Evolutionary conservation across 306 rosid genomes (phyloP), one percentile per base, ranked within the genome.

Genomic region (Ceratonia siliqua): DNA sequence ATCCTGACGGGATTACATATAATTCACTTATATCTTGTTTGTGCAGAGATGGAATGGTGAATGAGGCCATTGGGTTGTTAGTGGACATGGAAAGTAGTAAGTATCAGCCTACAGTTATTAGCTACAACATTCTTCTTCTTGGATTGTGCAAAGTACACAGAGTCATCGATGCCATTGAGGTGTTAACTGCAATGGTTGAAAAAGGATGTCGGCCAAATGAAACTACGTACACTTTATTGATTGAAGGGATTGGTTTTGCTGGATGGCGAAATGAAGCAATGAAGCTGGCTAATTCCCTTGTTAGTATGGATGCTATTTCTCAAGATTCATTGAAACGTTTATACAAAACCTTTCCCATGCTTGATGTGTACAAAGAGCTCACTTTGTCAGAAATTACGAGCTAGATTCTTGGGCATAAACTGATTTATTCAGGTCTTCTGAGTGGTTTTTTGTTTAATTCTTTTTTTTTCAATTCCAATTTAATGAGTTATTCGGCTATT

Each of bases 11-110:
- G 74, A 84, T 91, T 53, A 94, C 98, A 0, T 94, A 94, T 36
- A 89, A 89, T 68, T 86, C 92, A 2, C 94, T 94, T 3, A 82
- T 94, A 65, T 89, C 94, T 3, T 84, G 88, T 53, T 85, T 94
- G 88, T 94, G 98, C 81, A 87, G 98, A 81, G 97, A 94, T 67
- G 90, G 94, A 61, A 67, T 94, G 91, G 94, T 91, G 67, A 78
- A 87, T 53, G 86, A 88, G 87, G 98, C 97, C 14, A 82, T 91
- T 24, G 92, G 86, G 64, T 78, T 94, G 89, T 78, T 91, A 75
- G 79, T 82, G 62, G 96, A 89, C 78, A 88, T 94, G 97, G 91
- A 87, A 72, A 53, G 70, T 5, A 75, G 86, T 22, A 74, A 77
- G 20, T 78, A 68, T 72, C 53, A 81, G 72, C 97, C 94, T 1